A percentile compares a stretch with the other conserved stretches of the same genome.
These are phyloP conservation scores for Candida nitratophila DNA, from an alignment of 805 yeast species.

Conservation along the genomic window DNA sequence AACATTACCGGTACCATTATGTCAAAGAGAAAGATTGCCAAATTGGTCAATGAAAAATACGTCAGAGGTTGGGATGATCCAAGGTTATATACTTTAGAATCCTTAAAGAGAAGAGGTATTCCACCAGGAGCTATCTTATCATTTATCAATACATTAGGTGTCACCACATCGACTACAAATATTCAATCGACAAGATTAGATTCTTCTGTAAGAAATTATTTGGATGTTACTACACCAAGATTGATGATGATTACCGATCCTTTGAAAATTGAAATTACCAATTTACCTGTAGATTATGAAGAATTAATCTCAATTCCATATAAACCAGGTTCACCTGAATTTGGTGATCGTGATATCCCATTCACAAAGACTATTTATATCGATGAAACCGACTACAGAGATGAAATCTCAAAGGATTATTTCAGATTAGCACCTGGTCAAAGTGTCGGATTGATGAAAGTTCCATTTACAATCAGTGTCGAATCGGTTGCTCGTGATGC, in stretches of 20 bases:
- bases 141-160: constrained; percentile 93
- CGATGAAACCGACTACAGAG: constrained; percentile 84
- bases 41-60: constrained; percentile 68
- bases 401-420: constrained; percentile 59
- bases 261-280: constrained; percentile 72
- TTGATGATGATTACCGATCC: constrained; percentile 91
- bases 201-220: constrained; percentile 74
- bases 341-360: constrained; percentile 69
- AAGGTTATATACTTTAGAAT: constrained; percentile 89
- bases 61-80: constrained; percentile 99
- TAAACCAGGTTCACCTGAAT: constrained; percentile 75
- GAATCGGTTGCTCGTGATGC: constrained; percentile 56
- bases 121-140: constrained; percentile 97
- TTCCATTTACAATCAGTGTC: constrained; percentile 76
- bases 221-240: constrained; percentile 90
- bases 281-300: constrained; percentile 66
- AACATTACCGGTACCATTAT: constrained; percentile 90
- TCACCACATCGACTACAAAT: constrained; percentile 86
- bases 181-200: constrained; percentile 90
- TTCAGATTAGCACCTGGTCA: constrained; percentile 92
- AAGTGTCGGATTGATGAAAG: constrained; percentile 90
- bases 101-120: constrained; percentile 92
- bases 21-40: constrained; percentile 94
- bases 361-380: constrained; percentile 76
- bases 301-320: constrained; percentile 75